These are phyloP conservation scores for Obba rivulosa DNA, from an alignment of 768 basidiomycete genomes.

Conservation along the genomic window DNA sequence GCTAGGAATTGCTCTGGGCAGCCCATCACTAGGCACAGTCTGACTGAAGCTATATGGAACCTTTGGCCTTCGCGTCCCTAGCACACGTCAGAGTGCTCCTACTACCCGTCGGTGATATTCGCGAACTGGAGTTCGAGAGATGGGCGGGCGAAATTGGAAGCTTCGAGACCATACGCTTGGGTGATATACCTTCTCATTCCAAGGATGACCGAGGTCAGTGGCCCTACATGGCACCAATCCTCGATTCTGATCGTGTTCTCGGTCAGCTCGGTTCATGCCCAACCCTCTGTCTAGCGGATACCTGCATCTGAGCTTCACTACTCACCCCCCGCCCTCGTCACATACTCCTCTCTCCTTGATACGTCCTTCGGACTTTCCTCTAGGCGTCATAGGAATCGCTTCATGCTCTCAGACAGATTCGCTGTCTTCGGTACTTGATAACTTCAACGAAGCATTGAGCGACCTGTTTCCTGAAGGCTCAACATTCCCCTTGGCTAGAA, in stretches of 20 bases:
- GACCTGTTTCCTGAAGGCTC: slow-evolving; percentile 64
- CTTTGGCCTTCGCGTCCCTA: slow-evolving; percentile 71
- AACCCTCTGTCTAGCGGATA: slow-evolving; percentile 68
- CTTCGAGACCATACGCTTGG: slow-evolving; percentile 69
- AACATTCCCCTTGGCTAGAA: slow-evolving; percentile 73
- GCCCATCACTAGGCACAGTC: too few species aligned
- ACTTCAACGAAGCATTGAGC: slow-evolving; percentile 60
- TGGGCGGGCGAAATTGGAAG: slow-evolving; percentile 71
- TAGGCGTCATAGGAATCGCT: slow-evolving; percentile 87
- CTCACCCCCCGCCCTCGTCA: slow-evolving; percentile 67
- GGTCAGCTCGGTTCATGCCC: slow-evolving; percentile 77
- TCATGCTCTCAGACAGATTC: slow-evolving; percentile 55
- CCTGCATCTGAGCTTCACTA: slow-evolving; percentile 75
- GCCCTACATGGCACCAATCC: background rate
- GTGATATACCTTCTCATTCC: slow-evolving; percentile 76
- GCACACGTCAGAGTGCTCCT: slow-evolving; percentile 84
- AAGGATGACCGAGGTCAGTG: slow-evolving; percentile 69
- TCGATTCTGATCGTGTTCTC: slow-evolving; percentile 4
- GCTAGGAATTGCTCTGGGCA: too few species aligned
- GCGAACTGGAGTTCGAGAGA: slow-evolving; percentile 60
- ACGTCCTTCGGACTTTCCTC: slow-evolving; percentile 73
- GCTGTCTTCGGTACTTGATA: slow-evolving; percentile 46
- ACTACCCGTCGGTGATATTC: slow-evolving; percentile 78
- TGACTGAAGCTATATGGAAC: slow-evolving; percentile 45
- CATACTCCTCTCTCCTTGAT: slow-evolving; percentile 68